Evolutionary conservation across 192 early-diverging fungal genomes (phyloP).

Genomic region (Entomortierella chlamydospora): DNA sequence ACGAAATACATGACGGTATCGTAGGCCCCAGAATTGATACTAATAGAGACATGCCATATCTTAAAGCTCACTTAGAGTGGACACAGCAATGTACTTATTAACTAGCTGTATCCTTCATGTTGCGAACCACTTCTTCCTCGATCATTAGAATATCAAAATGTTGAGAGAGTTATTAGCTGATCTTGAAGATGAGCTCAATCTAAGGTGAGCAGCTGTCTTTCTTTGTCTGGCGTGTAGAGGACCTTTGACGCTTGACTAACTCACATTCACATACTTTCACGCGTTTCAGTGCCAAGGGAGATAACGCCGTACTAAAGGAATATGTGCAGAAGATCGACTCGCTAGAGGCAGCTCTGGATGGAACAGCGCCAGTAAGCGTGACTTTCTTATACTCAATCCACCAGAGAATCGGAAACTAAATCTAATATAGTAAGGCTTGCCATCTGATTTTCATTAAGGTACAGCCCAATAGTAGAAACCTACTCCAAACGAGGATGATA

Average conservation of each 20-base stretch:
- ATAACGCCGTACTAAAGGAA: constrained; percentile 3
- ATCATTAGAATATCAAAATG: constrained; percentile 32
- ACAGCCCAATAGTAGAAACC: not conserved
- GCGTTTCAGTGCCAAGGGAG: constrained; percentile 9
- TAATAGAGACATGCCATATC: no score
- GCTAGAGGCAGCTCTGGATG: constrained; percentile 5
- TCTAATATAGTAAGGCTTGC: no score
- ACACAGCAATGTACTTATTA: no score
- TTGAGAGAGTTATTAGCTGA: constrained; percentile 18
- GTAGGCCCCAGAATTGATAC: not conserved
- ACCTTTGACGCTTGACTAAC: not conserved
- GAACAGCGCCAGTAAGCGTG: not conserved
- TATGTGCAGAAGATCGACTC: constrained; percentile 31
- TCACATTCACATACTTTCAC: not conserved
- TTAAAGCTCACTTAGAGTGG: no score
- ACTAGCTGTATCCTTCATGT: no score
- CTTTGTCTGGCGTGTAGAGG: no score
- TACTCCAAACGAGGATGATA: constrained; percentile 5
- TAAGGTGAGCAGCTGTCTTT: constrained; percentile 16
- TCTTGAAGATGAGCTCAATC: constrained; percentile 27
- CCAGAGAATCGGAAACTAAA: no score
- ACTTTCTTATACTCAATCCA: no score
- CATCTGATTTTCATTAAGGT: not conserved
- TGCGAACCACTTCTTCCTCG: no score
- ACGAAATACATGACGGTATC: constrained; percentile 24